phyloP scores from a whole-genome alignment of 306 rosid species.

The Lathyrus aphaca region DNA sequence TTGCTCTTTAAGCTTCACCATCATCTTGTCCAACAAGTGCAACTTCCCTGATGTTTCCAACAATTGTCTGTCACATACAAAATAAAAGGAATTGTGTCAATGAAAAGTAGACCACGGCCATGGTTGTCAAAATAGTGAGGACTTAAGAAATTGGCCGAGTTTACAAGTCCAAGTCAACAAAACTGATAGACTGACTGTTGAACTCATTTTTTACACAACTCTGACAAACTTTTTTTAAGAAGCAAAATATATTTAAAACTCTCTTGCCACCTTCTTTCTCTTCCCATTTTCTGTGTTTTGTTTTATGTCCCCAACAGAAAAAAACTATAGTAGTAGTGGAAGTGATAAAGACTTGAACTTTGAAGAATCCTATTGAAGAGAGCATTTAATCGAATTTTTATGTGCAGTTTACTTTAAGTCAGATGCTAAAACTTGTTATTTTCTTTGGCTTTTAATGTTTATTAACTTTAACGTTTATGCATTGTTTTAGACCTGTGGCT shows the following conservation, averaged over 20 bases:
- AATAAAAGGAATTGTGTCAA: slow-evolving; percentile 18
- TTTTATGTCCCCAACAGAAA: neutral
- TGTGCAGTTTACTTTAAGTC: neutral
- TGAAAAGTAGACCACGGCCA: slow-evolving; percentile 15
- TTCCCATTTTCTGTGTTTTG: neutral
- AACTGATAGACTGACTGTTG: neutral
- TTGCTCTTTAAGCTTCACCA: slow-evolving; percentile 95
- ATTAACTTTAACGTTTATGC: neutral
- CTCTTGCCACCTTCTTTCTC: neutral
- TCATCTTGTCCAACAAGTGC: slow-evolving; percentile 95
- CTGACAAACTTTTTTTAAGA: neutral
- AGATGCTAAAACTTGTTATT: neutral
- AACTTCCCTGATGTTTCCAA: slow-evolving; percentile 94
- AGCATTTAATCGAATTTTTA: neutral
- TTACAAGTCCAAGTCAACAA: neutral
- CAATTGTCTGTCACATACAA: slow-evolving; percentile 71
- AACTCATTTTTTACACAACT: neutral
- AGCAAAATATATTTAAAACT: too few relatives aligned
- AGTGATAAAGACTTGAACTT: neutral
- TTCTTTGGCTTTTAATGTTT: neutral
- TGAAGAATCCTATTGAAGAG: neutral
- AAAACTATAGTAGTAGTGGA: neutral
- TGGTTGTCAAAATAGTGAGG: neutral
- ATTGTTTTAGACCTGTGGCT: neutral
- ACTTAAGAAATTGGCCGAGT: neutral